phyloP scores from a whole-genome alignment of 2,329 filamentous ascomycete species.

The Pyricularia pennisetigena region DNA sequence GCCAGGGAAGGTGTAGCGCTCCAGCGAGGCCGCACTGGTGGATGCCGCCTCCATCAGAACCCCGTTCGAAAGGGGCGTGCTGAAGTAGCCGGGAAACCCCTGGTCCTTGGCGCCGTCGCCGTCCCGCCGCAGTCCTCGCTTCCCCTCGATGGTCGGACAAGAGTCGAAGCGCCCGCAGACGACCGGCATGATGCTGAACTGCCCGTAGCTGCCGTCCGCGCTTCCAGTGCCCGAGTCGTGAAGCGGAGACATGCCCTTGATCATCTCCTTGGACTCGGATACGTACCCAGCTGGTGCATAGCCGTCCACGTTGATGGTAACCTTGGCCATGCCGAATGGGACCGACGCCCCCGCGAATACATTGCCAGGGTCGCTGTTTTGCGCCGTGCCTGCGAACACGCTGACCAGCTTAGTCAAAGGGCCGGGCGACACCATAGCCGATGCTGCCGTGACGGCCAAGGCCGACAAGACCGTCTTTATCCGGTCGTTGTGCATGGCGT shows the following conservation, averaged over 20 bases:
- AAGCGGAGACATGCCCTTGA: constrained; percentile 1
- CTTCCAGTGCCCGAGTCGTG: constrained; percentile 1
- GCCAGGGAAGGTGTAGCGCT: not conserved
- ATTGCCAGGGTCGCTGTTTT: constrained; percentile 1
- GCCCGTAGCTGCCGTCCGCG: constrained; percentile 2
- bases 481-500: not conserved
- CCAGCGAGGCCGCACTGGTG: not conserved
- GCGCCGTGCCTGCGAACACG: not conserved
- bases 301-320: not conserved
- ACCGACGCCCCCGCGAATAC: constrained; percentile 2
- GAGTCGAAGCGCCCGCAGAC: not conserved
- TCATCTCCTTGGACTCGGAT: constrained; percentile 1
- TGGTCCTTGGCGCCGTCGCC: constrained; percentile 3
- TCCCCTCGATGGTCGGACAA: not conserved
- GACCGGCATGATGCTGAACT: constrained; percentile 3
- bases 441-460: not conserved
- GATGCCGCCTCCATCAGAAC: constrained; percentile 1
- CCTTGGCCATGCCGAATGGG: constrained; percentile 4
- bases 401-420: not conserved
- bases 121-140: not conserved
- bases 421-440: not conserved
- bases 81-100: constrained; percentile 1
- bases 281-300: constrained; percentile 1
- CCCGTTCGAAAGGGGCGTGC: not conserved
- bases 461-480: not conserved